These are phyloP conservation scores for Nepenthes mirabilis DNA, from an alignment of 148 eudicot species.

Conservation along the genomic window DNA sequence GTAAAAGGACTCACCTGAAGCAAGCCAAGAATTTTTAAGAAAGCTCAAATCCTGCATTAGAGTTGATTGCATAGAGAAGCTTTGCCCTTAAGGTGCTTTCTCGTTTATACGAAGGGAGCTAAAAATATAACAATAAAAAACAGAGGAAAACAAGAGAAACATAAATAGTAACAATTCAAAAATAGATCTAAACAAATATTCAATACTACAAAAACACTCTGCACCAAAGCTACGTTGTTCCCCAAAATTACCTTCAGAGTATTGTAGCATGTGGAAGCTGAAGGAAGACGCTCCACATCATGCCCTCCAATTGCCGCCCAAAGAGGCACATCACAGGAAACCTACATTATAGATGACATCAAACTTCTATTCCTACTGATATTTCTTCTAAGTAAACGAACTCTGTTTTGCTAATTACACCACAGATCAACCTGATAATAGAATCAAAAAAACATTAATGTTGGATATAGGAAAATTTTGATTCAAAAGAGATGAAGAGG, in stretches of 20 bases:
- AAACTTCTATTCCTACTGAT: neutral
- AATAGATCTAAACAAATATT: too few relatives aligned
- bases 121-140: conserved; percentile 9
- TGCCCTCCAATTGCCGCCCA: conserved; percentile 97
- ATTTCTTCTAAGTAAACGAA: too few relatives aligned
- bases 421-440: too few relatives aligned
- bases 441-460: neutral
- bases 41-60: conserved; percentile 97
- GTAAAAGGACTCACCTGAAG: conserved; percentile 8
- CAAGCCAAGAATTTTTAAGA: conserved; percentile 25
- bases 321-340: conserved; percentile 72
- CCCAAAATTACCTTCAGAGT: conserved; percentile 64
- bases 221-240: neutral
- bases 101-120: conserved; percentile 97
- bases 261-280: conserved; percentile 97
- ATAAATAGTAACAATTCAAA: too few relatives aligned
- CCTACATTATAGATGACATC: conserved; percentile 25
- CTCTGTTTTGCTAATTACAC: too few relatives aligned
- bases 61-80: conserved; percentile 89
- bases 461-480: neutral
- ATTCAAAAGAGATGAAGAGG: neutral
- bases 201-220: too few relatives aligned
- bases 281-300: conserved; percentile 96
- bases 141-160: neutral
- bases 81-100: conserved; percentile 76